Evolutionary conservation across 2,329 filamentous ascomycete species (phyloP), one percentile per base, ranked within the genome.

Genomic region (Colletotrichum eleusines): DNA sequence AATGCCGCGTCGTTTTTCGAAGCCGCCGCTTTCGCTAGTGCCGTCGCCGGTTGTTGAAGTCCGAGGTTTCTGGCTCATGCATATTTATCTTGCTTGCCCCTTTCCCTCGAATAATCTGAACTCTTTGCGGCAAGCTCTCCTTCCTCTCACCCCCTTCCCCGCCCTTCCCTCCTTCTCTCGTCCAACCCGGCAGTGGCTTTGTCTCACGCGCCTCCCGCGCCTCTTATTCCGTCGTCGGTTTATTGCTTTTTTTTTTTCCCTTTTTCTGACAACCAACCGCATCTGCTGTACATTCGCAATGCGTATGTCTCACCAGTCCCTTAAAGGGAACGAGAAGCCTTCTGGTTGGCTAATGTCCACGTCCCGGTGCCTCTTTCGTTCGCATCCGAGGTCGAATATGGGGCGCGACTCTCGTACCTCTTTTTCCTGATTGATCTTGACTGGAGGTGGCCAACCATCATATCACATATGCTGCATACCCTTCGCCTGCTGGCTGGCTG

Each of bases 371-470:
- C 51, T 71, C 59, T 63, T 68, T 63, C 64, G 53, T 63, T 71
- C 68, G 68, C 68, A 71, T 71, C 66, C 46, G 68, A 68, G 68
- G 48, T 71, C 58, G 68, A 59, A 59, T 58, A 71, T 48, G 58
- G 68, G 63, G 44, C 58, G 23, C 31, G 44, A 46, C 40, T 54
- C 61, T 66, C 54, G 42, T 68, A 63, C 51, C 54, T 51, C 50
- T 42, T 20, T n/a, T 33, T 42, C 23, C 63, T 42, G 42, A 35
- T 48, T 60, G 55, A 62, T 18, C 23, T 44, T 61, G 44, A 61
- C 44, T 61, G 58, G 58, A 61, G 58, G 58, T 50, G 46, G 63
- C 28, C 44, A 38, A 33, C n/a, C n/a, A 48, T 61, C 42, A 35
- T 50, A 62, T 67, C 67, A 57, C 58, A 63, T 58, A 58, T 71